Evolutionary conservation across 2,329 filamentous ascomycete species (phyloP), one percentile per base, ranked within the genome.

Genomic region (Fusarium anthophilum): DNA sequence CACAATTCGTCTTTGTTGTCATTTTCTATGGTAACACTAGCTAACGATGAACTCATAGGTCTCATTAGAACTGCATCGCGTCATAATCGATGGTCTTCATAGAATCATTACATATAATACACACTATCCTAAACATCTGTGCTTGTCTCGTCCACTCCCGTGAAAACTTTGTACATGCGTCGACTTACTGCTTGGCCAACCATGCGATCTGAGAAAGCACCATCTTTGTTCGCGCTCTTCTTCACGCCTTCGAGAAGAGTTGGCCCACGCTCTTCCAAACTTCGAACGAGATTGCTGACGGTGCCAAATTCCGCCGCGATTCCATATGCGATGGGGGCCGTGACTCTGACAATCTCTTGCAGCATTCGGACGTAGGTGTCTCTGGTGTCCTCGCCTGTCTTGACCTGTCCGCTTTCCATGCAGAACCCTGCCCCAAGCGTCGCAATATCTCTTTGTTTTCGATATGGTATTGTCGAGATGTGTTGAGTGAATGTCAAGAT

Each of bases 361-460:
- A 96, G 83, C 93, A 96, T 94, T 73, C 90, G 89, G 50, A 90
- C 84, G 72, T 92, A 96, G 0, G 91, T 94, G 76, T 95, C 93
- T 12, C 84, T 80, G 5, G 87, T 83, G 48, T 90, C 88, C 35
- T 92, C 89, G 35, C 93, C 93, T 1, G 91, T 89, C 62, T 89
- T 90, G 47, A 96, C 92, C 81, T 96, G 93, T 0, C 93, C 93
- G 2, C 86, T 85, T 60, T 94, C 93, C 92, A 95, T 95, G 82
- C 93, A 95, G 80, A 96, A 96, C 1, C 88, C 86, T 4, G 90
- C 90, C 18, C 87, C 85, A 4, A 87, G 86, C 61, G 84, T 85
- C 55, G 82, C 80, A 39, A 82, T 81, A 63, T 90, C 88, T 28
- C 83, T 82, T 74, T 87, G 86, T 58, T 84, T 88, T 72, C 90